Conservation (phyloP, 345 rosid genomes). For the Eucalyptus coolabah region DNA sequence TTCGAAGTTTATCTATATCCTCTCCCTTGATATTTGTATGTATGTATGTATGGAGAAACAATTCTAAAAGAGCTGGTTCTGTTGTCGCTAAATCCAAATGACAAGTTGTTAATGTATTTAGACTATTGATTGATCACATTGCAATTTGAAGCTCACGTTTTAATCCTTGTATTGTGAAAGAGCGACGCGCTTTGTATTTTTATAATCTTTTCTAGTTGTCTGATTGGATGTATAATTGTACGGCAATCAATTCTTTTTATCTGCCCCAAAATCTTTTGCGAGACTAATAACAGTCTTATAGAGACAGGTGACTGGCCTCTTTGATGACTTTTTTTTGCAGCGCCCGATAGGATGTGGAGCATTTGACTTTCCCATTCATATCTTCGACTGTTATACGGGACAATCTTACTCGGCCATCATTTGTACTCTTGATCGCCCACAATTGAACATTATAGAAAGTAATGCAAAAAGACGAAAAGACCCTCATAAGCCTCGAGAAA, state of each 20-base stretch:
- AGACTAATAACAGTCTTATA: neutral
- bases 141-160: neutral
- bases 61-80: neutral
- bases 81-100: neutral
- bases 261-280: neutral
- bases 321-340: neutral
- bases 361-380: neutral
- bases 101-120: neutral
- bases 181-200: neutral
- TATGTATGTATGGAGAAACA: too few species aligned
- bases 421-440: neutral
- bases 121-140: neutral
- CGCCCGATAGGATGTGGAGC: neutral
- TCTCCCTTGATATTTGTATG: neutral
- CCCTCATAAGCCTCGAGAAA: neutral
- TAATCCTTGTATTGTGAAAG: neutral
- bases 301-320: neutral
- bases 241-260: neutral
- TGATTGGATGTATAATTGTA: neutral
- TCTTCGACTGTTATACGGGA: neutral
- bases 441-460: neutral
- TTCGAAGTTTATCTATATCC: neutral
- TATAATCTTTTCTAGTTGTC: neutral
- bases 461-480: neutral
- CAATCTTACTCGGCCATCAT: neutral